These are phyloP conservation scores for Salvia miltiorrhiza DNA, from an alignment of 257 asterid genomes.

Conservation along the genomic window DNA sequence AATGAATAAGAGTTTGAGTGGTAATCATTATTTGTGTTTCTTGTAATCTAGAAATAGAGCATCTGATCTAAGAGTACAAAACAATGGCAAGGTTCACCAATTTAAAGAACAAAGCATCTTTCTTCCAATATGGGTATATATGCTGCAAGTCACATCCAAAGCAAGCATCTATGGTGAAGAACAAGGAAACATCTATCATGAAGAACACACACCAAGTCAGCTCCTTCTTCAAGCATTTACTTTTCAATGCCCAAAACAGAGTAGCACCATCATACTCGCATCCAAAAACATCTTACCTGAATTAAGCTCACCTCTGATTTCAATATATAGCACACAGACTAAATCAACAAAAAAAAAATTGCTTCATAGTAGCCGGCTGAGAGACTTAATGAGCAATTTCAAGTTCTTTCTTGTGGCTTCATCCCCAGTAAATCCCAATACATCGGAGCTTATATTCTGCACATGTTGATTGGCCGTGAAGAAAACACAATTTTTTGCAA, in stretches of 20 bases:
- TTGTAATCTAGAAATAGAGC: slow-evolving; percentile 10
- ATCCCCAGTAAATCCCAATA: slow-evolving; percentile 87
- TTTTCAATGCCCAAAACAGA: background rate
- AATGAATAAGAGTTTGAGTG: background rate
- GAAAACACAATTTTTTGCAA: background rate
- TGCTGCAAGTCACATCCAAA: background rate
- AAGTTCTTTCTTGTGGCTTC: slow-evolving; percentile 84
- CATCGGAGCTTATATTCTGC: slow-evolving; percentile 88
- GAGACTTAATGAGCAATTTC: slow-evolving; percentile 81
- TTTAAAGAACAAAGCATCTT: background rate
- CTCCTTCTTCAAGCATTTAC: background rate
- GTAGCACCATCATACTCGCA: slow-evolving; percentile 7
- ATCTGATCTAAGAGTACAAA: slow-evolving; percentile 5
- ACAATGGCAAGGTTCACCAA: slow-evolving; percentile 2
- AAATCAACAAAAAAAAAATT: background rate
- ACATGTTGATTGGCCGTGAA: slow-evolving; percentile 7
- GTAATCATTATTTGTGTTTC: background rate
- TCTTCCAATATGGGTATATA: too few relatives aligned
- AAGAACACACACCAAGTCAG: background rate
- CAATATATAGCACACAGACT: background rate
- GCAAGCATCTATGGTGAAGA: background rate
- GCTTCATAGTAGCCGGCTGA: slow-evolving; percentile 65
- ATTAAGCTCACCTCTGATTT: background rate
- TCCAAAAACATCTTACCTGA: background rate
- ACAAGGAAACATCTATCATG: background rate